A percentile compares a stretch with the other conserved stretches of the same genome.
These are phyloP conservation scores for Saccharomycopsis malanga DNA, from an alignment of 805 yeast genomes.

Conservation along the genomic window DNA sequence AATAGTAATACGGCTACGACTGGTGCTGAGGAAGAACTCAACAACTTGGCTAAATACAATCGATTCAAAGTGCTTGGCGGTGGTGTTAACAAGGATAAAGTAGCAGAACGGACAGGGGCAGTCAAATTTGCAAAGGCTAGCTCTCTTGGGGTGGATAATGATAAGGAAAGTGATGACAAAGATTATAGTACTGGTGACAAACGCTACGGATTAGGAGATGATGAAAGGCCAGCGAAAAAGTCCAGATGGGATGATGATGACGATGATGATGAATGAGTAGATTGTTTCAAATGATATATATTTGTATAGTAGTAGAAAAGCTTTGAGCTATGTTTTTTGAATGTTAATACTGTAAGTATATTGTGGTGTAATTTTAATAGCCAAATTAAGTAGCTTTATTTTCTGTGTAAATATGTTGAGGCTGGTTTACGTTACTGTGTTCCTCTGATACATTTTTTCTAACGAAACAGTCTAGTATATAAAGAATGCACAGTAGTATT, in stretches of 20 bases:
- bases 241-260: slow-evolving; percentile 21
- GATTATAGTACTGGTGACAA: not conserved
- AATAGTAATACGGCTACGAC: not conserved
- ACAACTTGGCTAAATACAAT: slow-evolving; percentile 1
- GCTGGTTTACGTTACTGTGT: too few relatives aligned
- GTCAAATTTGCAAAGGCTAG: slow-evolving; percentile 12
- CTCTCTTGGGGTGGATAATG: not conserved
- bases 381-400: too few relatives aligned
- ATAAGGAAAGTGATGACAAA: not conserved
- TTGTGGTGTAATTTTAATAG: too few relatives aligned
- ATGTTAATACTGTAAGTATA: too few relatives aligned
- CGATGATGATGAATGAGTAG: too few relatives aligned
- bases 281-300: too few relatives aligned
- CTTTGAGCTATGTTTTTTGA: too few relatives aligned
- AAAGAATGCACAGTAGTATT: too few relatives aligned
- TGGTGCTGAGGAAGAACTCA: not conserved
- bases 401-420: too few relatives aligned
- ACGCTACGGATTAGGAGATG: not conserved
- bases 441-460: too few relatives aligned
- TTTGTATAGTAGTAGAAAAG: too few relatives aligned
- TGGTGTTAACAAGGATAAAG: slow-evolving; percentile 1
- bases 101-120: slow-evolving; percentile 11
- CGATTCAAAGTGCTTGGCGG: slow-evolving; percentile 14
- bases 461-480: too few relatives aligned
- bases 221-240: slow-evolving; percentile 1